Evolutionary conservation across 75 land plant species (phyloP).

Genomic region (Isoetes taiwanensis): DNA sequence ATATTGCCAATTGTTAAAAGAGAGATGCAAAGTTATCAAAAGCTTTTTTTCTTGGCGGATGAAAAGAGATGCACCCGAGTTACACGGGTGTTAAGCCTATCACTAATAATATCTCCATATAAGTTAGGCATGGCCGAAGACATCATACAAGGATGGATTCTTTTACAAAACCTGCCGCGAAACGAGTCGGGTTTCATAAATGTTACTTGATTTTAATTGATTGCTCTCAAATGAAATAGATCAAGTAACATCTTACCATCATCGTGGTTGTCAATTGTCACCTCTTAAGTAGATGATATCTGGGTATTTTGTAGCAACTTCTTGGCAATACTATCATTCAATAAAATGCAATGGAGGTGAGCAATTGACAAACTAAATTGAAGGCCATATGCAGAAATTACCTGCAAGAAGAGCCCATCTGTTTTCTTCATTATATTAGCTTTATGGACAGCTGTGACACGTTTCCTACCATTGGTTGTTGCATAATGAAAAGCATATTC

Average conservation of each 20-base stretch:
- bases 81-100: slow-evolving; percentile 1
- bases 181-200: too few relatives aligned
- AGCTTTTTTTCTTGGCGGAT: too few relatives aligned
- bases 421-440: slow-evolving; percentile 7
- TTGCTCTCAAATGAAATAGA: too few relatives aligned
- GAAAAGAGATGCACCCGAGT: too few relatives aligned
- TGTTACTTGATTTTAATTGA: too few relatives aligned
- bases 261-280: too few relatives aligned
- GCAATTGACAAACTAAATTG: too few relatives aligned
- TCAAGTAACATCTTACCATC: slow-evolving; percentile 84
- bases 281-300: slow-evolving; percentile 1
- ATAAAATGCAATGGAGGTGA: too few relatives aligned
- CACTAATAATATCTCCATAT: slow-evolving; percentile 7
- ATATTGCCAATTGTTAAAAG: neutral
- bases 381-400: too few relatives aligned
- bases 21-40: neutral
- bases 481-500: slow-evolving; percentile 7
- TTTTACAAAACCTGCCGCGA: slow-evolving; percentile 92
- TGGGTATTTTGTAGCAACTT: neutral
- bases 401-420: neutral
- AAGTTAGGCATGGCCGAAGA: slow-evolving; percentile 20
- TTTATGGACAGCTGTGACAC: neutral
- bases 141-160: slow-evolving; percentile 92
- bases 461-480: neutral
- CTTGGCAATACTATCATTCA: neutral